Conservation (phyloP, 2,329 filamentous ascomycete species). For the Curvularia eragrostidis region DNA sequence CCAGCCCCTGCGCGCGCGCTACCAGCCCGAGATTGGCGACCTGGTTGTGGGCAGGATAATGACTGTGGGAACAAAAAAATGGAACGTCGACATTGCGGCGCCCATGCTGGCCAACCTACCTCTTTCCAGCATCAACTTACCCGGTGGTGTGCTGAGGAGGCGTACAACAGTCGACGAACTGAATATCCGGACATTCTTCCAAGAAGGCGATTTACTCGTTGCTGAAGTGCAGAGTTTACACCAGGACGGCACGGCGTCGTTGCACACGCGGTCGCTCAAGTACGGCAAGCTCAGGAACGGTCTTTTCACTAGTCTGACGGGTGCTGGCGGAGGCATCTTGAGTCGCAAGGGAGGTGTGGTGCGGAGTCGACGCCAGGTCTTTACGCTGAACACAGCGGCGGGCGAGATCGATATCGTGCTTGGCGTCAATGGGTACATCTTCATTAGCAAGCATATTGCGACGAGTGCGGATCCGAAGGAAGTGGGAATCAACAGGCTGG, state of each 20-base stretch:
- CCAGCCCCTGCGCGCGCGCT: conserved; percentile 86
- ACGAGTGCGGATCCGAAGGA: conserved; percentile 59
- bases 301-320: conserved; percentile 81
- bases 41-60: conserved; percentile 92
- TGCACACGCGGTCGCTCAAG: conserved; percentile 89
- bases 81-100: conserved; percentile 93
- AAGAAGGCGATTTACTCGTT: conserved; percentile 90
- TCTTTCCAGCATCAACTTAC: conserved; percentile 89
- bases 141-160: conserved; percentile 88
- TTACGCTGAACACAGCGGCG: conserved; percentile 69
- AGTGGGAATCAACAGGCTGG: conserved; percentile 78
- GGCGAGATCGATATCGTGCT: conserved; percentile 83
- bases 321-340: conserved; percentile 70
- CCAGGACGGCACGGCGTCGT: conserved; percentile 80
- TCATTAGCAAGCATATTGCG: conserved; percentile 85
- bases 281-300: conserved; percentile 97
- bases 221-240: conserved; percentile 93
- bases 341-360: conserved; percentile 73
- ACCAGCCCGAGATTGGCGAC: conserved; percentile 95
- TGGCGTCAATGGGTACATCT: conserved; percentile 96
- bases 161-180: conserved; percentile 95
- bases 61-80: conserved; percentile 90
- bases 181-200: conserved; percentile 96
- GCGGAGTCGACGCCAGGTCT: conserved; percentile 82
- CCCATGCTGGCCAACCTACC: conserved; percentile 85